These are phyloP conservation scores for Fusarium udum DNA, from an alignment of 2,329 filamentous ascomycete genomes.

Conservation along the genomic window DNA sequence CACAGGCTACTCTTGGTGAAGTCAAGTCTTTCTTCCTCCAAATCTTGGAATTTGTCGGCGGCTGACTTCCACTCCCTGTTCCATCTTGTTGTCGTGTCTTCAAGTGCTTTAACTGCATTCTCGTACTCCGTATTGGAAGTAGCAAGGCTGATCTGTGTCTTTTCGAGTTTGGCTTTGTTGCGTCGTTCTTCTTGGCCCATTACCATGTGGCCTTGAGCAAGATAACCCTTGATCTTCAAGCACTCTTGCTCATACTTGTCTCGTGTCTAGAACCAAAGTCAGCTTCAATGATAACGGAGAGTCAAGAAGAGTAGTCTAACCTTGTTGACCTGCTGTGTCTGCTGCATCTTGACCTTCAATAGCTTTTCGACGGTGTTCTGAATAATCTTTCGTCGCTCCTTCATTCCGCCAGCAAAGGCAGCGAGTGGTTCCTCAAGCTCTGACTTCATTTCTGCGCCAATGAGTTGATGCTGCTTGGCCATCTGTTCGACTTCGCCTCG, in stretches of 20 bases:
- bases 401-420: conserved; percentile 93
- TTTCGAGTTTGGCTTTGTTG: conserved; percentile 98
- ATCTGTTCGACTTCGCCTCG: conserved; percentile 91
- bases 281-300: neutral
- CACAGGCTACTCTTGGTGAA: conserved; percentile 98
- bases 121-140: conserved; percentile 94
- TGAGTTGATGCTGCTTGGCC: conserved; percentile 90
- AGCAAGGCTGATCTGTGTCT: conserved; percentile 95
- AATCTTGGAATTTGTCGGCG: conserved; percentile 98
- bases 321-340: conserved; percentile 92
- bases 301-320: conserved; percentile 53
- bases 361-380: conserved; percentile 94
- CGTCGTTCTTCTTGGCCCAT: conserved; percentile 99
- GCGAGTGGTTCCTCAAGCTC: conserved; percentile 93
- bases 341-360: conserved; percentile 90
- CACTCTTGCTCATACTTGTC: conserved; percentile 98
- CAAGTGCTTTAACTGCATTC: conserved; percentile 87
- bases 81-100: conserved; percentile 95
- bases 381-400: conserved; percentile 95
- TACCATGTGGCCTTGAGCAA: conserved; percentile 99
- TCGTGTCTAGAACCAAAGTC: conserved; percentile 69
- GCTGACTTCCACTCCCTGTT: conserved; percentile 98
- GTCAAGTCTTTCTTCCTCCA: conserved; percentile 96
- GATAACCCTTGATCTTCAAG: conserved; percentile 96
- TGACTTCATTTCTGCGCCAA: conserved; percentile 93